phyloP scores from a whole-genome alignment of 2,329 filamentous ascomycete genomes.

The Nothophoma quercina region DNA sequence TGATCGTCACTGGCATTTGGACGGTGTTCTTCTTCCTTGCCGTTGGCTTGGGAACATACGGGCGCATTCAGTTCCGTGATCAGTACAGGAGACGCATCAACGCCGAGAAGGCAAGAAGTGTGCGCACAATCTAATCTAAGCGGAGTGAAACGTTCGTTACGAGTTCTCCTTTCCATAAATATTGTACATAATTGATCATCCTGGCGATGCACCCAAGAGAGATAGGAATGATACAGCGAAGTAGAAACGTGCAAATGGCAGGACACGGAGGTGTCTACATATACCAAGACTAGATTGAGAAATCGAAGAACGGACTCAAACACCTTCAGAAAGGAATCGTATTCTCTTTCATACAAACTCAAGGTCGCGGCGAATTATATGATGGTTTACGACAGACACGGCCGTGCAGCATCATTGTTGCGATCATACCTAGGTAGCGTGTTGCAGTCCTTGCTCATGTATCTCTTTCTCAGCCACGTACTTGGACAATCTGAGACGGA shows the following conservation, averaged over 20 bases:
- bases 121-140: slow-evolving; percentile 47
- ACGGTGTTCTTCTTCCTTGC: slow-evolving; percentile 60
- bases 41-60: slow-evolving; percentile 69
- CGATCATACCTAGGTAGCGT: no score
- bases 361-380: no score
- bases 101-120: slow-evolving; percentile 44
- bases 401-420: no score
- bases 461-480: no score
- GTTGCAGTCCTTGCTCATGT: no score
- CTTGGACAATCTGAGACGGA: no score
- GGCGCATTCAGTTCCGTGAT: slow-evolving; percentile 71
- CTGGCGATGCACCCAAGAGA: slow-evolving; percentile 12
- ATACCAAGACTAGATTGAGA: background rate
- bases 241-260: no score
- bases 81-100: slow-evolving; percentile 65
- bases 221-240: background rate
- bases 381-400: no score
- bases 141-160: slow-evolving; percentile 2
- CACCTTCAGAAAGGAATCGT: no score
- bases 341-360: no score
- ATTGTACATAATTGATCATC: slow-evolving; percentile 31
- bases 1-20: slow-evolving; percentile 73
- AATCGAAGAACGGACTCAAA: no score
- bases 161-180: slow-evolving; percentile 14
- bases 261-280: background rate